These are phyloP conservation scores for Saccharomycopsis sp. DNA, from an alignment of 805 yeast genomes.

Conservation along the genomic window DNA sequence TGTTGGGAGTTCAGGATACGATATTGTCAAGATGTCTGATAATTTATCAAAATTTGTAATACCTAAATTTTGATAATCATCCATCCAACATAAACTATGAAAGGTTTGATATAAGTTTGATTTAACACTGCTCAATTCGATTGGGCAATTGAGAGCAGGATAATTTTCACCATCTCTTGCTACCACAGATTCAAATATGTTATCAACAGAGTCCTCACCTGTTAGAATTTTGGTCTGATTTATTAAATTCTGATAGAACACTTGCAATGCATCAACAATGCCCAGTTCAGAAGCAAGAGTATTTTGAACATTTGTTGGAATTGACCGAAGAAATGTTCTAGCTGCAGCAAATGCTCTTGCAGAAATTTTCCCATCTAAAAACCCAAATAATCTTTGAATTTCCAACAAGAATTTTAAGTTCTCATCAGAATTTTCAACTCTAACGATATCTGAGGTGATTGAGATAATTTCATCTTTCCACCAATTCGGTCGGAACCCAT, in stretches of 20 bases:
- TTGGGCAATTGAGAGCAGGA: background rate
- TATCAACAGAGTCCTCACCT: background rate
- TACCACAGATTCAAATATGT: conserved; percentile 3
- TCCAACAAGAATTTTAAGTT: conserved; percentile 9
- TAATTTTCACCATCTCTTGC: background rate
- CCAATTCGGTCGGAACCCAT: conserved; percentile 12
- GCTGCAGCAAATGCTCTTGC: conserved; percentile 15
- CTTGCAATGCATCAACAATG: background rate
- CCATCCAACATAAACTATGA: conserved; percentile 7
- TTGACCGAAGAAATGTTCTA: background rate
- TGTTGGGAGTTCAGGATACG: background rate
- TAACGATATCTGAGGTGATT: background rate
- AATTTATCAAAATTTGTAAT: conserved; percentile 4
- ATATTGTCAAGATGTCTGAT: conserved; percentile 10
- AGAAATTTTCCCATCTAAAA: conserved; percentile 12
- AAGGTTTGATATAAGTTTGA: conserved; percentile 10
- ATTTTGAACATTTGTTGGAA: conserved; percentile 1
- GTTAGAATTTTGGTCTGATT: background rate
- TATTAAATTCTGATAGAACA: background rate
- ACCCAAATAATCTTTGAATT: conserved; percentile 11
- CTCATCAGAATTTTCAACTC: background rate
- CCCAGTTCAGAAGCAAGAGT: background rate
- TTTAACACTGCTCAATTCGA: conserved; percentile 1
- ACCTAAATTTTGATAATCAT: conserved; percentile 1
- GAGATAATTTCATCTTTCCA: conserved; percentile 13